A percentile compares a stretch with the other conserved stretches of the same genome.
phyloP scores from a whole-genome alignment of 345 rosid species.

The Brassica juncea region DNA sequence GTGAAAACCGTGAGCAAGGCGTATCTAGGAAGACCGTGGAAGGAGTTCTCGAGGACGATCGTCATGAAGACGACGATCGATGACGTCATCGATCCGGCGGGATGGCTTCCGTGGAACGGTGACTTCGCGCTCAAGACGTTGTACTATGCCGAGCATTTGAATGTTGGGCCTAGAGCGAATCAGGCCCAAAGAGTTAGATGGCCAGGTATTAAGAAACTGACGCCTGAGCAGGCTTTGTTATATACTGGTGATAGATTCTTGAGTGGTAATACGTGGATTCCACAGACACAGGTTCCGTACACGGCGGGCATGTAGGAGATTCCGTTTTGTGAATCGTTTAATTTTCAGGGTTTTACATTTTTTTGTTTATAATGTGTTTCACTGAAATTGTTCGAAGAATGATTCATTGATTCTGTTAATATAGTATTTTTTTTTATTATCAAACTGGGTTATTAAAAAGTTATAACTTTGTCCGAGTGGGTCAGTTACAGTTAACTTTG shows the following conservation, averaged over 20 bases:
- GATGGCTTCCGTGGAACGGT: constrained; percentile 61
- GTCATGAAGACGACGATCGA: constrained; percentile 59
- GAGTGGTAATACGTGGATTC: constrained; percentile 52
- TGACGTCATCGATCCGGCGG: constrained; percentile 57
- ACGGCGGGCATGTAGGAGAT: constrained; percentile 41
- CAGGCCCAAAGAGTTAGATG: constrained; percentile 51
- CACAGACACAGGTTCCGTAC: constrained; percentile 55
- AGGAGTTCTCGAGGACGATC: constrained; percentile 55
- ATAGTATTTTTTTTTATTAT: too few relatives aligned
- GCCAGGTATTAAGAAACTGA: constrained; percentile 51
- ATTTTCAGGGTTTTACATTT: background rate
- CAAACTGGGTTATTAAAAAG: too few relatives aligned
- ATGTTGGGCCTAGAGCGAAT: constrained; percentile 64
- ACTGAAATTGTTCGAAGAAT: background rate
- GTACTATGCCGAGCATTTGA: constrained; percentile 55
- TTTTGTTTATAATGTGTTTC: background rate
- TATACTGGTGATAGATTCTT: constrained; percentile 47
- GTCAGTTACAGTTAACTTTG: background rate
- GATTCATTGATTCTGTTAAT: background rate
- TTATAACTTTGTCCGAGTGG: background rate
- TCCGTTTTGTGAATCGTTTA: background rate
- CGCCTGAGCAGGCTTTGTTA: constrained; percentile 14
- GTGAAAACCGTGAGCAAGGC: constrained; percentile 47
- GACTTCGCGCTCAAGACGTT: constrained; percentile 52
- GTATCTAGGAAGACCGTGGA: constrained; percentile 82